phyloP scores from a whole-genome alignment of 2,329 filamentous ascomycete species.

The Phoma herbarum region DNA sequence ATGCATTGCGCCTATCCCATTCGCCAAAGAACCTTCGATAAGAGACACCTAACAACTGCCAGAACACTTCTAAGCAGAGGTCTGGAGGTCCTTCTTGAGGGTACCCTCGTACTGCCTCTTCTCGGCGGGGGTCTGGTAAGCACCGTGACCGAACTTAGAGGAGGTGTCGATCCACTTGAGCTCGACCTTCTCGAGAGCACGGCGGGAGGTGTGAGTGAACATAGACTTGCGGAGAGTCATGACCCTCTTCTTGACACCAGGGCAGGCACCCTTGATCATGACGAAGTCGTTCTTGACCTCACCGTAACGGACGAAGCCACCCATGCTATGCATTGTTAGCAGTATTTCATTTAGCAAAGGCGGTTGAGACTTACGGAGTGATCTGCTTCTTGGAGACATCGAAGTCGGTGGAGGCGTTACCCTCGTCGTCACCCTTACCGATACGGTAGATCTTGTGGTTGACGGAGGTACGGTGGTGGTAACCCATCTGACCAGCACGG shows the following conservation, averaged over 20 bases:
- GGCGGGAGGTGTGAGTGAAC: conserved; percentile 95
- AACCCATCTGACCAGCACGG: conserved; percentile 99
- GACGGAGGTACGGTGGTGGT: conserved; percentile 99
- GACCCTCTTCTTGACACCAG: conserved; percentile 99
- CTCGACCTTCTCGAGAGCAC: conserved; percentile 97
- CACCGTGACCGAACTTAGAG: conserved; percentile 99
- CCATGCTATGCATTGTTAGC: conserved; percentile 72
- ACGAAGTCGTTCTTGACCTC: conserved; percentile 99
- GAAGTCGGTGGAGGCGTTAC: conserved; percentile 92
- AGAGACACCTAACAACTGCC: conserved; percentile 39
- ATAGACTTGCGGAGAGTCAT: conserved; percentile 99
- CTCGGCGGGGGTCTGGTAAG: conserved; percentile 97
- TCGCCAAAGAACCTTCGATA: conserved; percentile 50
- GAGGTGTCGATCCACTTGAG: conserved; percentile 99
- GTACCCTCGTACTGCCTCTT: conserved; percentile 98
- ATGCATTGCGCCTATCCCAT: conserved; percentile 48
- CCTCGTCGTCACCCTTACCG: conserved; percentile 88
- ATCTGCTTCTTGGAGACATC: conserved; percentile 99
- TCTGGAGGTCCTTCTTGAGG: conserved; percentile 95
- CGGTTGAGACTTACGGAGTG: conserved; percentile 82
- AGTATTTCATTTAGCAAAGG: neutral
- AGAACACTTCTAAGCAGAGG: conserved; percentile 59
- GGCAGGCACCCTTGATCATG: conserved; percentile 96
- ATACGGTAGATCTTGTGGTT: conserved; percentile 99
- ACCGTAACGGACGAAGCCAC: conserved; percentile 99